These are phyloP conservation scores for Salix koriyanagi DNA, from an alignment of 345 rosid species.

Conservation along the genomic window DNA sequence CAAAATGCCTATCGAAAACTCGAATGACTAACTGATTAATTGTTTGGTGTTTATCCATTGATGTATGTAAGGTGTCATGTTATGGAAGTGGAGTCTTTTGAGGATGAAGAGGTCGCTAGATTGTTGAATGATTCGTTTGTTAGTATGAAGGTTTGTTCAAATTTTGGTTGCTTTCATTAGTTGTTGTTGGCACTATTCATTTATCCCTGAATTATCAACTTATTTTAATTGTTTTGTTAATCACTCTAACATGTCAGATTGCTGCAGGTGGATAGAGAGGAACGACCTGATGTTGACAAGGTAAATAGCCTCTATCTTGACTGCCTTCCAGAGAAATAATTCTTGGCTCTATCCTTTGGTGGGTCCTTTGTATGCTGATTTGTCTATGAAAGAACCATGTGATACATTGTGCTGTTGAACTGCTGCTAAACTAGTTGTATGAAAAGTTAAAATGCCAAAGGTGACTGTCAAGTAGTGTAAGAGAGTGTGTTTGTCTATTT, in stretches of 20 bases:
- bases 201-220: neutral
- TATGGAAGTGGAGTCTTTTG: conserved; percentile 94
- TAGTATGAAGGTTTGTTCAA: conserved; percentile 68
- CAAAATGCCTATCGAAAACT: neutral
- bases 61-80: conserved; percentile 76
- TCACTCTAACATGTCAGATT: conserved; percentile 20
- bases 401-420: too few species aligned
- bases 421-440: too few species aligned
- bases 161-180: neutral
- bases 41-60: neutral
- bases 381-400: too few species aligned
- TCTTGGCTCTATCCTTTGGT: neutral
- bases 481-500: neutral
- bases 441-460: too few species aligned
- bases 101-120: conserved; percentile 70
- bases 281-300: conserved; percentile 96
- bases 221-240: neutral
- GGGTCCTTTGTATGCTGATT: neutral
- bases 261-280: conserved; percentile 88
- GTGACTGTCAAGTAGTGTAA: neutral
- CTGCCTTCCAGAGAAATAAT: neutral
- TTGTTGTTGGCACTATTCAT: neutral
- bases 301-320: conserved; percentile 24
- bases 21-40: conserved; percentile 3
- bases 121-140: conserved; percentile 72